Conservation (phyloP, 2,329 filamentous ascomycete genomes). For the Fusarium caatingaense region DNA sequence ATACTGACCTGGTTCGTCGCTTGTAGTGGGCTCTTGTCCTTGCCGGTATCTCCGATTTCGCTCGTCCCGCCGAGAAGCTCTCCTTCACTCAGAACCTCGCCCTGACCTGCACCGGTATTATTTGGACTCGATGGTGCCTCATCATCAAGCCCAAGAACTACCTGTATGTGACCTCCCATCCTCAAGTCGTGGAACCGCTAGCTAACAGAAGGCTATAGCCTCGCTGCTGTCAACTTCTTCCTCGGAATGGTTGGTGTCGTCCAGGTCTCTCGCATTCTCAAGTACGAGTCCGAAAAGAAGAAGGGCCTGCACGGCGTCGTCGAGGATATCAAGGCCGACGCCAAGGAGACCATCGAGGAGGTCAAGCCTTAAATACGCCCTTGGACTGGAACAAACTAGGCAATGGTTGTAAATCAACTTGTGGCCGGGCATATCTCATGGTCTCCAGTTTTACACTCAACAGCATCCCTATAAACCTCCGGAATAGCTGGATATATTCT, state of each 20-base stretch:
- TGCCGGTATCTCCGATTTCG: slow-evolving; percentile 90
- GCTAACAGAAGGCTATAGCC: slow-evolving; percentile 59
- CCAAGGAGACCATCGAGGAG: slow-evolving; percentile 49
- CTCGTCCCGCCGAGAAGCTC: slow-evolving; percentile 90
- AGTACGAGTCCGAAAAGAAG: slow-evolving; percentile 73
- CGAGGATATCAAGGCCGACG: slow-evolving; percentile 57
- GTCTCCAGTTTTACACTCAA: slow-evolving; percentile 1
- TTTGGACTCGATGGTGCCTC: slow-evolving; percentile 99
- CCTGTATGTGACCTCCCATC: slow-evolving; percentile 68
- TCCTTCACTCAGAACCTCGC: slow-evolving; percentile 93
- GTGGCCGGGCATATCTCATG: slow-evolving; percentile 13
- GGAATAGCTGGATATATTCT: background rate
- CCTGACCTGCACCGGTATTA: slow-evolving; percentile 88
- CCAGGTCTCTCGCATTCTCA: slow-evolving; percentile 81
- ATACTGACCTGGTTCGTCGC: slow-evolving; percentile 23
- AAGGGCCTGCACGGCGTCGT: slow-evolving; percentile 51
- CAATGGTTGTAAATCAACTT: slow-evolving; percentile 1
- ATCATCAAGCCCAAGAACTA: slow-evolving; percentile 95
- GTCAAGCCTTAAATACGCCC: slow-evolving; percentile 37
- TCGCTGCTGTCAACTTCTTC: slow-evolving; percentile 98
- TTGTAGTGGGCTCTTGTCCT: slow-evolving; percentile 90
- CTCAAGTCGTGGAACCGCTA: background rate
- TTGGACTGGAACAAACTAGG: background rate
- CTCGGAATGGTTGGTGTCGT: slow-evolving; percentile 87
- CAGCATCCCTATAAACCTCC: background rate